Conservation (phyloP, 257 asterid species). For the Nicotiana knightiana region DNA sequence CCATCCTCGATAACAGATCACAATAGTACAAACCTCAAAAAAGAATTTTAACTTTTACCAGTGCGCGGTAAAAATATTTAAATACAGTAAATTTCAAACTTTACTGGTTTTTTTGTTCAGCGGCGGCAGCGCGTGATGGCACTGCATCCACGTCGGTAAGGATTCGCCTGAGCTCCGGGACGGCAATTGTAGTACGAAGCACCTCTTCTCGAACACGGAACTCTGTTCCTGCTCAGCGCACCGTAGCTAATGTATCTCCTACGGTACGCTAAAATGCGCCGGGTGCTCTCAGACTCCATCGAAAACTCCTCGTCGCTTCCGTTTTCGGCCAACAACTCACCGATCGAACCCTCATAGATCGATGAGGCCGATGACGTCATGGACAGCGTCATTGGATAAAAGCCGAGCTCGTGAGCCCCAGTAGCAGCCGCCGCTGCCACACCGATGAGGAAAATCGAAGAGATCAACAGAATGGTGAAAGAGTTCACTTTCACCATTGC, state of each 20-base stretch:
- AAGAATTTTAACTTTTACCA: not conserved
- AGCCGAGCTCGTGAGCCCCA: slow-evolving; percentile 3
- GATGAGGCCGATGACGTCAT: not conserved
- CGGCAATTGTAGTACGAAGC: slow-evolving; percentile 42
- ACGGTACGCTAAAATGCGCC: slow-evolving; percentile 19
- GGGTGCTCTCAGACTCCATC: slow-evolving; percentile 25
- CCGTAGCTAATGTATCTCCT: slow-evolving; percentile 33
- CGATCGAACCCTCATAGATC: slow-evolving; percentile 19
- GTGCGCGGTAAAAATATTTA: not conserved
- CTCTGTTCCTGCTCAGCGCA: slow-evolving; percentile 23
- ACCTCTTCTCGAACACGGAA: slow-evolving; percentile 31
- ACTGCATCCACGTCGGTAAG: slow-evolving; percentile 35
- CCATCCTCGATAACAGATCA: not conserved
- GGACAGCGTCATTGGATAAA: slow-evolving; percentile 5
- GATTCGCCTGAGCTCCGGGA: slow-evolving; percentile 34
- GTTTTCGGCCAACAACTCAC: slow-evolving; percentile 14
- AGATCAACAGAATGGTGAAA: not conserved
- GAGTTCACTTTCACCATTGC: slow-evolving; percentile 7
- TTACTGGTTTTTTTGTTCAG: not conserved
- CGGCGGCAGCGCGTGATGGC: slow-evolving; percentile 39
- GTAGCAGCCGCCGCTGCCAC: not conserved
- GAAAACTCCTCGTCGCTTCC: not conserved
- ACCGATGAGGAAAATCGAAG: not conserved
- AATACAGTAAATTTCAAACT: not conserved
- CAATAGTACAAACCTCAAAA: not conserved